Base-by-base conservation (phyloP, 768 basidiomycete species). In the Hortiboletus campestris region DNA sequence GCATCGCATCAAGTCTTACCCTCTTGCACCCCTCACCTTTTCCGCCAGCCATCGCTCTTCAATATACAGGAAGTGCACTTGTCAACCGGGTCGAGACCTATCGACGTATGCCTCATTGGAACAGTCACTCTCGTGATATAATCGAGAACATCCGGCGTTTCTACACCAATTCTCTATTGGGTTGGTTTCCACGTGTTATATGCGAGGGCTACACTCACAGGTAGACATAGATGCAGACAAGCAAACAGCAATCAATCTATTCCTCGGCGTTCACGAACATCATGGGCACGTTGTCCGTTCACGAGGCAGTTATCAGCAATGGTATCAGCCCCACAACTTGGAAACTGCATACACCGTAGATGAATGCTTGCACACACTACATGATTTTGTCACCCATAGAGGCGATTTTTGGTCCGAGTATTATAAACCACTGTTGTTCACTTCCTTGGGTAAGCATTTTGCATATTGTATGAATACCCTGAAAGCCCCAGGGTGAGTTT, bases 71-170 rank as follows among this genome's bases (percentile, higher is more conserved):
- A 1, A 94, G 92, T 66, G 93, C 94, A 0, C 83, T 98, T 10
- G 95, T 98, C 43, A 98, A 98, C 64, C 81, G 95, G 2, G 93
- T 98, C 8, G 95, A 98, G 68, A 97, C 92, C 1, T 98, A 98
- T 65, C 84, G 95, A 40, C 83, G 93, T 29, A 94, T 94, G 81
- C 91, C 91, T 0, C 94, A 97, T 59, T 98, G 96, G 95, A 94
- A 93, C 65, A 94, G 92, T 62, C 96, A 98, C 72, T 97, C 94
- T 2, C 79, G 96, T 35, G 95, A 98, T 68, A 92, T 98, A 64
- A 92, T 94, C 59, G 94, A 97, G 73, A 96, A 95, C 65, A 87
- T 98, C 49, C 80, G 92, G 47, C 83, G 96, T 19, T 97, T 96
- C 68, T 98, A 98, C 68, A 88, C 94, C 10, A 99, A 99, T 65